These are phyloP conservation scores for Diospyros lotus DNA, from an alignment of 148 eudicot genomes.

Conservation along the genomic window DNA sequence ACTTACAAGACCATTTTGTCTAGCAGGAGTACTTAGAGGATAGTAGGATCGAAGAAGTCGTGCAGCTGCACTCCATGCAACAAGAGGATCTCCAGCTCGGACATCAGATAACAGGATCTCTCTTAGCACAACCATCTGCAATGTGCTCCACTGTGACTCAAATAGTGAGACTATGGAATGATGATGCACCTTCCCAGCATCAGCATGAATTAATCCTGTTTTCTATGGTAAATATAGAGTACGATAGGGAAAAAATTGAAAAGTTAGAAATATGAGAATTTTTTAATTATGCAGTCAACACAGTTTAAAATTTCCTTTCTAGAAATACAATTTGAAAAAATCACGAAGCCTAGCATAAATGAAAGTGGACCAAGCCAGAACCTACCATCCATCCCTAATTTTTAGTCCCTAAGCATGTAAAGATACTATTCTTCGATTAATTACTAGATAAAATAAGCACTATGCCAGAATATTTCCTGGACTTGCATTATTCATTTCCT, in stretches of 20 bases:
- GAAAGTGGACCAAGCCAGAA: no score
- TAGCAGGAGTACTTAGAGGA: no score
- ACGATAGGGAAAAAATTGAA: neutral
- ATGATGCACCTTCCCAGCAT: constrained; percentile 69
- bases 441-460: no score
- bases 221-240: constrained; percentile 35
- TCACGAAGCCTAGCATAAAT: neutral
- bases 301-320: neutral
- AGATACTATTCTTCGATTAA: no score
- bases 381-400: no score
- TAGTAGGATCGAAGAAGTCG: no score
- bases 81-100: constrained; percentile 56
- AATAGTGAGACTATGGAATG: constrained; percentile 31
- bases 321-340: neutral
- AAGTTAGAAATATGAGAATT: neutral
- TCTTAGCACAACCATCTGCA: no score
- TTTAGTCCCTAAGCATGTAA: no score
- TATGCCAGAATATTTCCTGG: no score
- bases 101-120: no score
- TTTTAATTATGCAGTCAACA: neutral
- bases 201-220: constrained; percentile 35
- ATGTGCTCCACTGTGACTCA: no score
- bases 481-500: no score
- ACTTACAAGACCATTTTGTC: constrained; percentile 41
- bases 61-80: constrained; percentile 30